Evolutionary conservation across 2,329 filamentous ascomycete species (phyloP), one percentile per base, ranked within the genome.

Genomic region (Colletotrichum godetiae): DNA sequence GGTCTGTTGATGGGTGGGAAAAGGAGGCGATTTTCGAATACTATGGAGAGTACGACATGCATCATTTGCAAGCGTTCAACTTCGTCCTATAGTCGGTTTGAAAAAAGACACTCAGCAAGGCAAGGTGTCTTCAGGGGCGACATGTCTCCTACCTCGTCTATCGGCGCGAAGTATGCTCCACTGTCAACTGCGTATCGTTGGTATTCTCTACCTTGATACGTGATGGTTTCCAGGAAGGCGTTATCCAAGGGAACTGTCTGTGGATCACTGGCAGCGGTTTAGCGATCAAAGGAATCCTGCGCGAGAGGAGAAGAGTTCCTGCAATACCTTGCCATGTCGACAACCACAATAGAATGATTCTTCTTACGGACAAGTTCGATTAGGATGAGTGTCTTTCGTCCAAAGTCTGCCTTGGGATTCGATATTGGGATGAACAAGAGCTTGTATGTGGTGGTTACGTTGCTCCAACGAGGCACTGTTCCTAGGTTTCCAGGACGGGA

Each of bases 21-120:
- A 77, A 95, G 88, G 31, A 93, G 84, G 76, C 90, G 87, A 72
- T 88, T 84, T 75, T 94, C 91, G 79, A 95, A 94, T 65, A 93
- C 84, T 76, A 83, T 87, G 74, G 85, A 87, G 75, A 94, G 88
- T 24, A 93, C 86, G 56, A 84, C 83, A 79, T 95, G 91, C 81
- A 92, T 88, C 68, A 89, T 82, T 68, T 90, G 88, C 72, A 94
- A 86, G 66, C 92, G 88, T 75, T 92, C 88, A 72, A 88, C 87
- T 82, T 95, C 93, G 77, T 92, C 89, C 93, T 94, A 74, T 63
- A 61, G 37, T 77, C 65, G 73, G 75, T 49, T 53, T 58, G 35
- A 65, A 58, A n/a, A n/a, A n/a, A 49, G 27, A 46, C 24, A 33
- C 31, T 64, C 29, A 64, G n/a, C 63, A 63, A 24, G 29, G 49